A percentile compares a stretch with the other conserved stretches of the same genome.
These are phyloP conservation scores for Neoscytalidium dimidiatum DNA, from an alignment of 2,329 filamentous ascomycete species.

Conservation along the genomic window DNA sequence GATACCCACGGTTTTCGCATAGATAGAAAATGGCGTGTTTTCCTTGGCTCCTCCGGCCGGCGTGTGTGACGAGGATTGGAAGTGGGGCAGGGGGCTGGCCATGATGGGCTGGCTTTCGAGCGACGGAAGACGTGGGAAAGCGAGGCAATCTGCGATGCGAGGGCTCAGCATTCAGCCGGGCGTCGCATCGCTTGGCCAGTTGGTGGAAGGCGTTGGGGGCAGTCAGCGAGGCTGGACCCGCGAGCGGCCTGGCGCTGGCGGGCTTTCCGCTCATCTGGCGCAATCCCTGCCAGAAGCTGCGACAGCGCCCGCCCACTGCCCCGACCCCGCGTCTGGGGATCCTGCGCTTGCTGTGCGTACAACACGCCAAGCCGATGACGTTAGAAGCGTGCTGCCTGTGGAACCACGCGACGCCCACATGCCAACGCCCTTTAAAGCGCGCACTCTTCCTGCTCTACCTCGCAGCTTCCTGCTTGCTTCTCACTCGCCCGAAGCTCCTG, in stretches of 20 bases:
- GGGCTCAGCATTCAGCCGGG: not conserved
- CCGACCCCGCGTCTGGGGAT: constrained; percentile 2
- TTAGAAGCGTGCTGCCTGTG: not conserved
- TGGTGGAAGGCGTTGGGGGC: not conserved
- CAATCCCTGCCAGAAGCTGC: constrained; percentile 3
- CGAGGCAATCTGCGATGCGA: not conserved
- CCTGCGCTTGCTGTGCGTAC: not conserved
- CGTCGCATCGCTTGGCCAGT: too few relatives aligned
- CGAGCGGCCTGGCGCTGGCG: not conserved
- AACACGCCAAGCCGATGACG: constrained; percentile 4
- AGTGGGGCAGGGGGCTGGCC: not conserved
- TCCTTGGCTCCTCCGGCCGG: not conserved
- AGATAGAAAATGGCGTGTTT: constrained; percentile 9
- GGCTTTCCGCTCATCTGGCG: not conserved
- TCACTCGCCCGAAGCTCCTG: not conserved
- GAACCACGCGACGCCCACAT: constrained; percentile 8
- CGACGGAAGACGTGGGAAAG: not conserved
- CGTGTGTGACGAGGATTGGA: not conserved
- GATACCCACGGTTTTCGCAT: constrained; percentile 14
- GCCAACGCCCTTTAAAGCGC: not conserved
- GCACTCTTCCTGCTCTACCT: not conserved
- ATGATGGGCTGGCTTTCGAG: not conserved
- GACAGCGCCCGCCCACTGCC: constrained; percentile 1
- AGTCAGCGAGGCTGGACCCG: not conserved
- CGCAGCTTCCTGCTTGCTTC: not conserved